These are phyloP conservation scores for Pichia sp. DNA, from an alignment of 1,139 yeast genomes.

Conservation along the genomic window DNA sequence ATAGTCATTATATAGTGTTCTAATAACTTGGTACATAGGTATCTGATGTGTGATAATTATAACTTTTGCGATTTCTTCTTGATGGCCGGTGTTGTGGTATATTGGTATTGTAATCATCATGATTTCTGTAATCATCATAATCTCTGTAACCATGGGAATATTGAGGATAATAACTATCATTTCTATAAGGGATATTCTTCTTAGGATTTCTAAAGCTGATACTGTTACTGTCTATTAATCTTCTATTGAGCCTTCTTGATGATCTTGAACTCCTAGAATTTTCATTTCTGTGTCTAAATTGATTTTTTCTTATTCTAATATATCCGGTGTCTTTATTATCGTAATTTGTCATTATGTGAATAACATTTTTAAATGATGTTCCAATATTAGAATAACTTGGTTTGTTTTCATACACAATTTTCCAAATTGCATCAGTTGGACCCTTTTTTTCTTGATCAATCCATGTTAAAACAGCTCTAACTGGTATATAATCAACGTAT, in stretches of 20 bases:
- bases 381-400: conserved; percentile 30
- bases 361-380: conserved; percentile 30
- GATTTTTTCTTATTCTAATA: conserved; percentile 3
- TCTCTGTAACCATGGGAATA: neutral
- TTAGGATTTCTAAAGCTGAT: neutral
- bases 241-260: neutral
- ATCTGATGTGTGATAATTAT: neutral
- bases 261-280: neutral
- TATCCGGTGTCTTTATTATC: conserved; percentile 25
- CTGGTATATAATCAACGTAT: conserved; percentile 41
- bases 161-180: neutral
- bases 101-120: neutral
- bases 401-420: conserved; percentile 32
- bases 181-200: neutral
- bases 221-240: neutral
- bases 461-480: conserved; percentile 41
- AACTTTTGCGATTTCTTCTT: neutral
- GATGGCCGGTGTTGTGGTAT: neutral
- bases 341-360: conserved; percentile 37
- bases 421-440: conserved; percentile 42
- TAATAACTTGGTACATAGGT: neutral
- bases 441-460: conserved; percentile 42
- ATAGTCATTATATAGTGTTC: neutral
- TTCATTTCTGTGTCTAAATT: neutral
- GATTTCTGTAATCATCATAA: neutral